These are phyloP conservation scores for Blastosporella zonata DNA, from an alignment of 1,284 basidiomycete species.

Conservation along the genomic window DNA sequence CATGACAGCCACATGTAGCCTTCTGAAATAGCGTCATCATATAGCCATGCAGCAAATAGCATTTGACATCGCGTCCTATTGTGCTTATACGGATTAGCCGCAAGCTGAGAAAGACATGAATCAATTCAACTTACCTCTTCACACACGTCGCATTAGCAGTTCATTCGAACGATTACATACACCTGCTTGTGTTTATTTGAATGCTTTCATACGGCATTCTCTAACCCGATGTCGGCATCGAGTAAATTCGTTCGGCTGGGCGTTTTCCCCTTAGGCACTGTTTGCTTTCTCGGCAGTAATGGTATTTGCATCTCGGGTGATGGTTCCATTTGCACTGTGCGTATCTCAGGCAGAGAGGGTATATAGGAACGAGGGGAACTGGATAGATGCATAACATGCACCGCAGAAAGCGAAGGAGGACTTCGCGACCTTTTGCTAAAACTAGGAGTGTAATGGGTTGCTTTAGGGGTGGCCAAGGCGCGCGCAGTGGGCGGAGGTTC, in stretches of 20 bases:
- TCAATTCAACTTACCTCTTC: too few species aligned
- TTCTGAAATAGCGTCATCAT: too few species aligned
- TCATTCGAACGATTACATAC: too few species aligned
- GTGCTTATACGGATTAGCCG: too few species aligned
- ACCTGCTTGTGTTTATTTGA: too few species aligned
- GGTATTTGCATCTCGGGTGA: constrained; percentile 51
- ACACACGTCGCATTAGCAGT: too few species aligned
- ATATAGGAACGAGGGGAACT: constrained; percentile 23
- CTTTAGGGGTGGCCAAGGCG: constrained; percentile 18
- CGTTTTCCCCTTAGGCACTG: constrained; percentile 11
- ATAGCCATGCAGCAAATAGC: too few species aligned
- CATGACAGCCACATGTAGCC: too few species aligned
- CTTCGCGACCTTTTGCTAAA: background rate
- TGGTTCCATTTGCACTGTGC: constrained; percentile 52
- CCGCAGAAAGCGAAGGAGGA: constrained; percentile 8
- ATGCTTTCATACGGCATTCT: background rate
- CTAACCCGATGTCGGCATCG: constrained; percentile 2
- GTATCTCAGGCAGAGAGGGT: constrained; percentile 28
- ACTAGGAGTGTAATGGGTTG: constrained; percentile 13
- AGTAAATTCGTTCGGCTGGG: constrained; percentile 3
- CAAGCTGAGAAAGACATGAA: too few species aligned
- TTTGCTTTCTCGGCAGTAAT: constrained; percentile 20
- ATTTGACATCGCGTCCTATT: too few species aligned
- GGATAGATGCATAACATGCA: constrained; percentile 17
- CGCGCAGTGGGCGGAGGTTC: constrained; percentile 4